Base-by-base conservation (phyloP, 78 protist species). In the Emiliania huxleyi region DNA sequence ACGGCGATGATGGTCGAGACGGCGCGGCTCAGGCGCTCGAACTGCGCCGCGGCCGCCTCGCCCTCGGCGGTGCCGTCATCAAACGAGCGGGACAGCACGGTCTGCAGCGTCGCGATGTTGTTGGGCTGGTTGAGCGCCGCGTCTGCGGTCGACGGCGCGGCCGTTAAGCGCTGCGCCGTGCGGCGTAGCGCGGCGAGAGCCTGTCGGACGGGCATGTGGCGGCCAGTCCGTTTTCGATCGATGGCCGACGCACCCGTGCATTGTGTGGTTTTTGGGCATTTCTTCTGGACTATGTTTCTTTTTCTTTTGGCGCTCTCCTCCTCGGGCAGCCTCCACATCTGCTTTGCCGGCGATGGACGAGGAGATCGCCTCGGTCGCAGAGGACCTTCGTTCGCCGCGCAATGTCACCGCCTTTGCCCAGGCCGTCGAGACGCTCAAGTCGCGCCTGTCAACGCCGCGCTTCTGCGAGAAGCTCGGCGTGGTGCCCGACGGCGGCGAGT, bases 41-140 rank as follows among this genome's bases (percentile, higher is more conserved):
- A 93, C 40, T 44, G 69, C 69, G 71, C 91, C n/a, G 91, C 11
- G 22, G 62, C 93, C 35, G 45, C 44, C 81, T 91, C 91, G 93
- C 94, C 96, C 71, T 93, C 96, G 77, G 75, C 40, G 56, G 94
- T 52, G 42, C 94, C 95, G 81, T 71, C 81, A 40, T 71, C 45
- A 40, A 71, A 18, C 43, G 81, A 71, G 37, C 81, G 81, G 19
- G 81, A 2, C 40, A 71, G 81, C 26, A 23, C 73, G 12, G 38
- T 62, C n/a, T n/a, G n/a, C n/a, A n/a, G n/a, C n/a, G n/a, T n/a
- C n/a, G n/a, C n/a, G n/a, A n/a, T n/a, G n/a, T n/a, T n/a, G n/a
- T n/a, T n/a, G n/a, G n/a, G n/a, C n/a, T n/a, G n/a, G n/a, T n/a
- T n/a, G n/a, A n/a, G n/a, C n/a, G n/a, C n/a, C n/a, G n/a, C n/a